Evolutionary conservation across 495 filamentous ascomycete species (phyloP), one percentile per base, ranked within the genome.

Genomic region (Filosporella fistucella): DNA sequence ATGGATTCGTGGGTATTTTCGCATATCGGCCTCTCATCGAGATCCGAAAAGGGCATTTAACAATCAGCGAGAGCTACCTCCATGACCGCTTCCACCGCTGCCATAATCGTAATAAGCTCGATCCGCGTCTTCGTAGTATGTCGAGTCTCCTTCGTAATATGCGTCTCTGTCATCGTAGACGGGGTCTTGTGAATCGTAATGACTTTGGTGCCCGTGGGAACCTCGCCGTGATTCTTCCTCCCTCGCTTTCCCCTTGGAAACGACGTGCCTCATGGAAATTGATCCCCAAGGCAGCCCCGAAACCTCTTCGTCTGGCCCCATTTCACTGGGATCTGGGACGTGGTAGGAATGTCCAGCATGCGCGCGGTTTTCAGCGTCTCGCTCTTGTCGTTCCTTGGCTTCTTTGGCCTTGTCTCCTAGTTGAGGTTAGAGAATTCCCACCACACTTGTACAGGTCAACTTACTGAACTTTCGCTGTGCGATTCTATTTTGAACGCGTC

Each of bases 261-360:
- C 64, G 2, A 82, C 66, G 51, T 78, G 71, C 22, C 63, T 61
- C 64, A 86, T 51, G 47, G 68, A 76, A 34, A 82, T 41, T 18
- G 78, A 69, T 16, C 82, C 82, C 82, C 82, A 86, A 0, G 81
- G 81, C 2, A 85, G 59, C 4, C 81, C 81, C 0, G 77, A 77
- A 10, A 78, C 68, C 29, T 76, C 71, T 21, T 66, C 60, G 23
- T 63, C 69, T 32, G 60, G 53, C 26, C 68, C 73, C 42, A 77
- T 52, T 14, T 77, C 78, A 1, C 68, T 65, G 1, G 78, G 61
- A 18, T 69, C 68, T 1, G 75, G 73, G n/a, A 71, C 65, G 7
- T 69, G 62, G 58, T 86, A 86, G 42, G 71, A 67, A 52, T 67
- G 65, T 7, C 68, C 74, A 4, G 81, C 81, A 28, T 72, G 65